Percentiles rank a stretch among this genome's conserved stretches.
Evolutionary conservation across 2,329 filamentous ascomycete genomes (phyloP).

Genomic region (Aureobasidium sp.): DNA sequence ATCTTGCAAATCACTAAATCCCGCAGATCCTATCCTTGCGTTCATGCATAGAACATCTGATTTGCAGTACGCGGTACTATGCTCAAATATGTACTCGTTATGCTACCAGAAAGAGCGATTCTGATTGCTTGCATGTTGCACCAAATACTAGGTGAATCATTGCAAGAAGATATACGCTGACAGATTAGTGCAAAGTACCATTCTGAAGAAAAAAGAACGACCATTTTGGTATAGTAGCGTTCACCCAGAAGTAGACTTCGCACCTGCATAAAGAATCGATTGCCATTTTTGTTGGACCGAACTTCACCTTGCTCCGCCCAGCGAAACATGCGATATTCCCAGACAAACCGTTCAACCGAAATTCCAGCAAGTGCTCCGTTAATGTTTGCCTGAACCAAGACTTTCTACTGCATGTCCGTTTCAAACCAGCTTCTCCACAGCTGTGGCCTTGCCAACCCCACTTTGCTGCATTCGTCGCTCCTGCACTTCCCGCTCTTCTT

Average conservation of each 20-base stretch:
- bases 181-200: too few relatives aligned
- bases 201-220: too few relatives aligned
- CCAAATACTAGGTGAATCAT: too few relatives aligned
- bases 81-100: too few relatives aligned
- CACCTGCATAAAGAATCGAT: constrained; percentile 2
- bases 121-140: too few relatives aligned
- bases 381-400: background rate
- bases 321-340: background rate
- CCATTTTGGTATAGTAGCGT: background rate
- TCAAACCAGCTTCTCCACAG: constrained; percentile 12
- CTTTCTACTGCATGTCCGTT: constrained; percentile 4
- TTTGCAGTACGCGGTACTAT: too few relatives aligned
- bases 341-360: background rate
- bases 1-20: background rate
- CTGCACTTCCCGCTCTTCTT: constrained; percentile 19
- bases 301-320: background rate
- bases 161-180: too few relatives aligned
- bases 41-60: background rate
- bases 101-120: too few relatives aligned
- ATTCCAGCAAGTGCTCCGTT: background rate
- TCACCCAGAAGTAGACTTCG: background rate
- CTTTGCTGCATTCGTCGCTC: constrained; percentile 11
- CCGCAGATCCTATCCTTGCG: background rate
- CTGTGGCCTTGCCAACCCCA: background rate
- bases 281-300: background rate